Evolutionary conservation across 768 basidiomycete genomes (phyloP).

Genomic region (Daedaleopsis nitida): DNA sequence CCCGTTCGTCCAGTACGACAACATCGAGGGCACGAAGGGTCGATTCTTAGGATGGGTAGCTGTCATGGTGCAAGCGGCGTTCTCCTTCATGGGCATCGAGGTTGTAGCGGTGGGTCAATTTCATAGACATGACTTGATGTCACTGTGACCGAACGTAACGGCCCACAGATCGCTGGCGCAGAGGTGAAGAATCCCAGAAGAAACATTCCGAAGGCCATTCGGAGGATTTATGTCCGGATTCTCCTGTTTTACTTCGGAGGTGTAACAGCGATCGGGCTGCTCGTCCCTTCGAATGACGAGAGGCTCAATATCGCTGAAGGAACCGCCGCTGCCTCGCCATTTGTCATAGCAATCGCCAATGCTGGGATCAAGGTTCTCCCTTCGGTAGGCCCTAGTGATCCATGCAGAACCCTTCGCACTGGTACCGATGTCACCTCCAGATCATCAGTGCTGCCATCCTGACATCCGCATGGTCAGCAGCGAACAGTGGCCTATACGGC

Average conservation of each 20-base stretch:
- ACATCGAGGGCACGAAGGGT: slow-evolving; percentile 37
- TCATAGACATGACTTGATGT: no score
- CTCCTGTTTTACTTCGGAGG: slow-evolving; percentile 74
- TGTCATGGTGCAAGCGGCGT: slow-evolving; percentile 58
- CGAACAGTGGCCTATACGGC: slow-evolving; percentile 64
- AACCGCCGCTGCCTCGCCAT: slow-evolving; percentile 80
- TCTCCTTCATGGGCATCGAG: slow-evolving; percentile 81
- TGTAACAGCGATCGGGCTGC: slow-evolving; percentile 74
- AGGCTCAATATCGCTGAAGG: slow-evolving; percentile 51
- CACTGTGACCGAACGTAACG: no score
- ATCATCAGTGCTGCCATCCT: slow-evolving; percentile 76
- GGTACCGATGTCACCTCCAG: background rate
- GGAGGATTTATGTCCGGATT: slow-evolving; percentile 80
- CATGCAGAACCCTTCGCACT: no score
- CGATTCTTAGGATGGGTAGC: slow-evolving; percentile 44
- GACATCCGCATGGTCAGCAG: slow-evolving; percentile 72
- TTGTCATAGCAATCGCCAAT: slow-evolving; percentile 76
- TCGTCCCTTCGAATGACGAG: slow-evolving; percentile 69
- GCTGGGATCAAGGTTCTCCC: slow-evolving; percentile 63
- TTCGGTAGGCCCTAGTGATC: no score
- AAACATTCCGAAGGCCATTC: slow-evolving; percentile 76
- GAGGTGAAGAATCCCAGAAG: slow-evolving; percentile 79
- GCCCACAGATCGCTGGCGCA: slow-evolving; percentile 56
- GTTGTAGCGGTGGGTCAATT: slow-evolving; percentile 61
- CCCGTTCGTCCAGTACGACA: slow-evolving; percentile 36